phyloP scores from a whole-genome alignment of 169 alveolate species.

The Cryptosporidium canis region DNA sequence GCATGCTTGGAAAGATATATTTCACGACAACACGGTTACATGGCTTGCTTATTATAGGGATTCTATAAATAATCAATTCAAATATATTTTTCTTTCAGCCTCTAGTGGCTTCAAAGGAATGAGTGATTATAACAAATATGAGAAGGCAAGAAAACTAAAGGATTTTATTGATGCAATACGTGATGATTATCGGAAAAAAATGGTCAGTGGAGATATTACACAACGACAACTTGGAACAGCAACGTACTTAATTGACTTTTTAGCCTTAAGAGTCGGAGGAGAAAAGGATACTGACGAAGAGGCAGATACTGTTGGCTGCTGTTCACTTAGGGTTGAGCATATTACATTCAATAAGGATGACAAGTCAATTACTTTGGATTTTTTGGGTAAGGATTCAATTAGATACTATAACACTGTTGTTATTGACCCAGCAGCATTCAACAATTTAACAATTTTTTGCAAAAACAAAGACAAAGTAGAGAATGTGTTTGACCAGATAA shows the following conservation, averaged over 20 bases:
- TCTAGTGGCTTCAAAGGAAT: conserved; percentile 94
- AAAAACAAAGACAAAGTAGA: conserved; percentile 88
- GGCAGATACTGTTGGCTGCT: conserved; percentile 99
- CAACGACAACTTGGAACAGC: conserved; percentile 97
- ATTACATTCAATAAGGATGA: conserved; percentile 82
- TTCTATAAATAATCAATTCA: conserved; percentile 89
- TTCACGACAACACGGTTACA: conserved; percentile 95
- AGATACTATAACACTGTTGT: conserved; percentile 94
- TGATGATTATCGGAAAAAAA: conserved; percentile 89
- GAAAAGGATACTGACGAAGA: conserved; percentile 98
- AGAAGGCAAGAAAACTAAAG: conserved; percentile 94
- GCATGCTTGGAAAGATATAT: conserved; percentile 96
- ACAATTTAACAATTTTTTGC: conserved; percentile 83
- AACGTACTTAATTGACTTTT: conserved; percentile 95
- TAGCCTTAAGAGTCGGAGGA: conserved; percentile 99
- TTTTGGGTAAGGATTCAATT: conserved; percentile 97
- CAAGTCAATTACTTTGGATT: conserved; percentile 88
- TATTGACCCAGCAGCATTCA: conserved; percentile 85
- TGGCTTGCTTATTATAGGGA: conserved; percentile 97
- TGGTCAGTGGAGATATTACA: conserved; percentile 81
- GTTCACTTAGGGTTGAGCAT: conserved; percentile 97
- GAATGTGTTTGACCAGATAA: conserved; percentile 91
- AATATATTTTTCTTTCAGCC: conserved; percentile 94
- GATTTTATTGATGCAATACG: conserved; percentile 88
- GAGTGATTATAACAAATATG: conserved; percentile 95